Evolutionary conservation across 352 stramenopile genomes (phyloP).

Genomic region (Achlya hypogyna): DNA sequence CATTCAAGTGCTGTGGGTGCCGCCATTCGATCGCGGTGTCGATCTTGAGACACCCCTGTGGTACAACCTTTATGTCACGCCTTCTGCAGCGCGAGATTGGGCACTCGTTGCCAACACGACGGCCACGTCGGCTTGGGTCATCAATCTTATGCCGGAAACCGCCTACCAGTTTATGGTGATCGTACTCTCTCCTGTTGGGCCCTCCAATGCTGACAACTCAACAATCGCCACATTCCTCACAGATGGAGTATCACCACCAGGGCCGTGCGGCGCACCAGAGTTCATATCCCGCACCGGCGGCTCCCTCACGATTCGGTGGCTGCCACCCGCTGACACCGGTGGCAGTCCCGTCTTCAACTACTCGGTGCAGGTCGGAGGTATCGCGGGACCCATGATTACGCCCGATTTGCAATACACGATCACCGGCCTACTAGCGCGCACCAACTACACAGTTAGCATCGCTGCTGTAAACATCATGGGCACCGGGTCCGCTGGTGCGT

Average conservation of each 20-base stretch:
- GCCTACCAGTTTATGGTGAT: background rate
- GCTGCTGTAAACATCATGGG: conserved; percentile 12
- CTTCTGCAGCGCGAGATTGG: background rate
- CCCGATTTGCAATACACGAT: background rate
- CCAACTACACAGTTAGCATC: conserved; percentile 4
- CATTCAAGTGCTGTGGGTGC: background rate
- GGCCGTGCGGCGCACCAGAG: background rate
- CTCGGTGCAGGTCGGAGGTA: background rate
- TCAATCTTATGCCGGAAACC: background rate
- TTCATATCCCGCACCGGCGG: conserved; percentile 4
- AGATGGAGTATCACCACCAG: background rate
- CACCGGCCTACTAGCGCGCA: background rate
- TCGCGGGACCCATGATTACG: background rate
- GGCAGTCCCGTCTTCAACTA: background rate
- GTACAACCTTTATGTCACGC: background rate
- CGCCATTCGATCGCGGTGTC: conserved; percentile 10
- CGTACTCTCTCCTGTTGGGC: background rate
- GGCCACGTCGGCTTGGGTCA: background rate
- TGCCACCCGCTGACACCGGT: background rate
- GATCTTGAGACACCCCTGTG: background rate
- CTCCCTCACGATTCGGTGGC: background rate
- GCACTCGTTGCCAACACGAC: background rate
- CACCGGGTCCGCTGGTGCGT: background rate
- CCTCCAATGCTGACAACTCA: background rate
- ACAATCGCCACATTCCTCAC: background rate